Base-by-base conservation (phyloP, 495 filamentous ascomycete species). In the Hyaloscypha variabilis region DNA sequence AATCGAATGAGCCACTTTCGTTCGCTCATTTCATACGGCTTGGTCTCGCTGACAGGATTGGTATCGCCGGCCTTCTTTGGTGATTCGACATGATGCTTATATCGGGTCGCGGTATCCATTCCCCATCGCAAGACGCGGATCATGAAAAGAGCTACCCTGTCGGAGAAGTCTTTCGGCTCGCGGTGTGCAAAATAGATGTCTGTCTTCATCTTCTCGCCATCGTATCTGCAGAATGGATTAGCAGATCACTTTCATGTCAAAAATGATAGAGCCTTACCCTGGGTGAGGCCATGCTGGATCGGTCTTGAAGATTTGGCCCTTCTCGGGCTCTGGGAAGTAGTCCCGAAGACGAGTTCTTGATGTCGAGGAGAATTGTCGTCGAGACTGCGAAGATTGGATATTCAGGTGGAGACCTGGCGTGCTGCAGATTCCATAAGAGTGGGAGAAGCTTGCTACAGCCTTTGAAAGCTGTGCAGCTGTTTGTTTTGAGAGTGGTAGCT, bases 1-100 rank as follows among this genome's bases (percentile, higher is more conserved):
- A 96, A 91, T 24, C 95, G 84, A 13, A 90, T 83, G 46, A 97
- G 77, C 90, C 90, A 94, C 69, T 93, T 91, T 24, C 85, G 74
- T 72, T 91, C 88, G 0, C 77, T 89, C 91, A 94, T 93, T 31
- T 78, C 73, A 70, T 87, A 87, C 58, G 63, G 71, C 71, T 68
- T 83, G 76, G 71, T 82, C 75, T 30, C 51, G 3, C 67, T 52
- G 8, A 72, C 67, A 17, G 81, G 78, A 34, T 79, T 76, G 2
- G 78, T 70, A 62, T 82, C 78, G 63, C 74, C 77, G 57, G 74
- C 71, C 25, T 70, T 72, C 58, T 80, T 76, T 8, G 76, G 70
- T 5, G 77, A 75, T 25, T 81, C 83, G 30, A 83, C 78, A 50
- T 88, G 82, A 72, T 93, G 91, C 54, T 80, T 84, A 74, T 94